phyloP scores from a whole-genome alignment of 495 filamentous ascomycete species.

The Daldinia decipiens region DNA sequence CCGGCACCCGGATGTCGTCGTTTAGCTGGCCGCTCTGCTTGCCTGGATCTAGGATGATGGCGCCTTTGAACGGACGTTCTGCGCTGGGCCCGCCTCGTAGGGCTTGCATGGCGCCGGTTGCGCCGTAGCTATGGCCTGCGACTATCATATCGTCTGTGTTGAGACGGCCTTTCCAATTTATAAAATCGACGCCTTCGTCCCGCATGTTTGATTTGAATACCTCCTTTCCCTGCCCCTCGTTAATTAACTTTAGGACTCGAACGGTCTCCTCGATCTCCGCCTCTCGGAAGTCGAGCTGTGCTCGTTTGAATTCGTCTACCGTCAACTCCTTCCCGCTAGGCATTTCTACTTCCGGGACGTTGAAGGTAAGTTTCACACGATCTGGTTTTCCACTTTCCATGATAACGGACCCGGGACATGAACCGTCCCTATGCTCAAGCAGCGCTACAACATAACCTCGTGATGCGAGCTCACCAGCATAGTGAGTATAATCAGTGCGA shows the following conservation, averaged over 20 bases:
- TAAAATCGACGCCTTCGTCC: slow-evolving; percentile 47
- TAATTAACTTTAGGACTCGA: slow-evolving; percentile 54
- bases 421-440: slow-evolving; percentile 65
- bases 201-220: slow-evolving; percentile 50
- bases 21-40: slow-evolving; percentile 64
- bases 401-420: slow-evolving; percentile 59
- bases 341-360: slow-evolving; percentile 45
- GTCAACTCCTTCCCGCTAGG: slow-evolving; percentile 34
- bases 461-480: slow-evolving; percentile 63
- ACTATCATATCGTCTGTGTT: slow-evolving; percentile 57
- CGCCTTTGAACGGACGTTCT: slow-evolving; percentile 54
- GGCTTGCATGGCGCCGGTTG: slow-evolving; percentile 62
- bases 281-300: slow-evolving; percentile 62
- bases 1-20: slow-evolving; percentile 59
- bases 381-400: slow-evolving; percentile 44
- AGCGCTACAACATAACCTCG: slow-evolving; percentile 62
- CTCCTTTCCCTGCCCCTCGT: slow-evolving; percentile 51
- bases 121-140: slow-evolving; percentile 64
- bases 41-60: slow-evolving; percentile 62
- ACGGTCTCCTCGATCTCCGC: slow-evolving; percentile 64
- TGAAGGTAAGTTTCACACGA: slow-evolving; percentile 45
- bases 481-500: slow-evolving; percentile 63
- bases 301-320: slow-evolving; percentile 54
- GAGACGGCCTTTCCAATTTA: slow-evolving; percentile 50
- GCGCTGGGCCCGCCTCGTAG: slow-evolving; percentile 53